Evolutionary conservation across 164 flowering plant species (phyloP).

Genomic region (Nelumbo lutea): DNA sequence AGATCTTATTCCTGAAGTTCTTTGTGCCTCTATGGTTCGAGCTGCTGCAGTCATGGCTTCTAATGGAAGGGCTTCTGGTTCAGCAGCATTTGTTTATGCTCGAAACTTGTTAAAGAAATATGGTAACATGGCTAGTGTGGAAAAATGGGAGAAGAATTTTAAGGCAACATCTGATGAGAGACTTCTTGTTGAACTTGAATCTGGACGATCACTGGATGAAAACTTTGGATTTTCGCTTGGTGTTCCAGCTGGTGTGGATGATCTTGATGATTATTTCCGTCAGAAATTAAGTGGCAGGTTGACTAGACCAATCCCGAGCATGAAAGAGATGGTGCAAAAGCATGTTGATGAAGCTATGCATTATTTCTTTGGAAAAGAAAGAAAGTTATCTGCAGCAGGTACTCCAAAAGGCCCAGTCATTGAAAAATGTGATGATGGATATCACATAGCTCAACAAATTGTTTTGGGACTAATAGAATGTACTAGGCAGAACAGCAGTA

Average conservation of each 20-base stretch:
- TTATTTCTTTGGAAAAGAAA: slow-evolving; percentile 60
- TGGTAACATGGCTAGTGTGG: slow-evolving; percentile 57
- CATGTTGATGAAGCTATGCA: slow-evolving; percentile 66
- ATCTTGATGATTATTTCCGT: slow-evolving; percentile 78
- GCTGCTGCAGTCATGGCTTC: slow-evolving; percentile 48
- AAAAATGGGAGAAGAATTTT: slow-evolving; percentile 82
- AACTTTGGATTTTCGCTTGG: slow-evolving; percentile 68
- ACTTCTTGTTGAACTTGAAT: slow-evolving; percentile 80
- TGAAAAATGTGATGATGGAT: slow-evolving; percentile 76
- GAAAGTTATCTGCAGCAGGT: slow-evolving; percentile 44
- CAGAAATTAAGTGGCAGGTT: slow-evolving; percentile 66
- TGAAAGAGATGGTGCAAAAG: slow-evolving; percentile 81
- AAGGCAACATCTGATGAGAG: slow-evolving; percentile 77
- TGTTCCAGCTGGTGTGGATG: slow-evolving; percentile 73
- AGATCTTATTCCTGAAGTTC: slow-evolving; percentile 82
- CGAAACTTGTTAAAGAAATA: slow-evolving; percentile 68
- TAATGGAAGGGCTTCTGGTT: slow-evolving; percentile 65
- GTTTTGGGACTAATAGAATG: slow-evolving; percentile 60
- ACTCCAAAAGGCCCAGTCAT: slow-evolving; percentile 36
- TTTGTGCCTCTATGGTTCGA: slow-evolving; percentile 64
- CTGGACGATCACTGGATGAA: slow-evolving; percentile 58
- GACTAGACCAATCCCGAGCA: slow-evolving; percentile 68
- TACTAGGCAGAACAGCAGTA: slow-evolving; percentile 85
- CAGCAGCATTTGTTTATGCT: slow-evolving; percentile 58
- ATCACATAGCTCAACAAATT: slow-evolving; percentile 69